These are phyloP conservation scores for Mycena kentingensis DNA, from an alignment of 768 basidiomycete genomes.

Conservation along the genomic window DNA sequence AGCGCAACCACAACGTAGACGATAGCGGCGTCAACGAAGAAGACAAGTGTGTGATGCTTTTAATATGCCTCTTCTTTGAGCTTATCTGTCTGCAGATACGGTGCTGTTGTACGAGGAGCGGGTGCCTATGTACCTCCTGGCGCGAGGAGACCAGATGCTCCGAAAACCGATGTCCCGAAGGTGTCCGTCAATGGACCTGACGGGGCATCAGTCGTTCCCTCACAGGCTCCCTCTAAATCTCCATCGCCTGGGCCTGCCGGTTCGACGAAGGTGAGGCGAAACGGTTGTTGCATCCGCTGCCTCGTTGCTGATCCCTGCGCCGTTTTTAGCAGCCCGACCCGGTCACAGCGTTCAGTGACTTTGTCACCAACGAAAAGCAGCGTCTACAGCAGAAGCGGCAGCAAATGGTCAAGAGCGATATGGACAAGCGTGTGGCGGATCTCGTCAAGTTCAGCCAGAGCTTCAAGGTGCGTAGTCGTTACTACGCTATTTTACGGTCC, in stretches of 20 bases:
- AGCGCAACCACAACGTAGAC: conserved; percentile 67
- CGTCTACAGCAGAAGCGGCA: conserved; percentile 89
- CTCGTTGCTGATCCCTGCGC: conserved; percentile 15
- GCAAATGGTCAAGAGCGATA: conserved; percentile 85
- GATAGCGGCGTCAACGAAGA: conserved; percentile 87
- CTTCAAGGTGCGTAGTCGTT: conserved; percentile 76
- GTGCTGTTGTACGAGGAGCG: conserved; percentile 84
- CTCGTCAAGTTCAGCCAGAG: conserved; percentile 88
- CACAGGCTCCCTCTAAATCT: conserved; percentile 53
- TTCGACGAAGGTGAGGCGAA: conserved; percentile 49
- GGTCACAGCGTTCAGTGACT: conserved; percentile 85
- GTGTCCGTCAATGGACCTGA: conserved; percentile 81
- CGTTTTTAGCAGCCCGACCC: conserved; percentile 81
- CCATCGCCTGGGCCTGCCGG: conserved; percentile 65
- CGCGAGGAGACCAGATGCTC: conserved; percentile 59
- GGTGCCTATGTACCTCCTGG: conserved; percentile 95
- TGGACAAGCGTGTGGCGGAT: conserved; percentile 93
- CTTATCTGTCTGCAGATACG: conserved; percentile 62
- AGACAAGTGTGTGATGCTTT: conserved; percentile 71
- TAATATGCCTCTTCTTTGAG: conserved; percentile 10
- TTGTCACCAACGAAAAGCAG: conserved; percentile 90
- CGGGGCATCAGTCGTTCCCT: conserved; percentile 50
- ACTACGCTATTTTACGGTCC: background rate
- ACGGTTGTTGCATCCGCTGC: background rate
- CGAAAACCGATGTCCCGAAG: conserved; percentile 61